Conservation (phyloP, 2,329 filamentous ascomycete genomes). For the Pezicula radicicola region DNA sequence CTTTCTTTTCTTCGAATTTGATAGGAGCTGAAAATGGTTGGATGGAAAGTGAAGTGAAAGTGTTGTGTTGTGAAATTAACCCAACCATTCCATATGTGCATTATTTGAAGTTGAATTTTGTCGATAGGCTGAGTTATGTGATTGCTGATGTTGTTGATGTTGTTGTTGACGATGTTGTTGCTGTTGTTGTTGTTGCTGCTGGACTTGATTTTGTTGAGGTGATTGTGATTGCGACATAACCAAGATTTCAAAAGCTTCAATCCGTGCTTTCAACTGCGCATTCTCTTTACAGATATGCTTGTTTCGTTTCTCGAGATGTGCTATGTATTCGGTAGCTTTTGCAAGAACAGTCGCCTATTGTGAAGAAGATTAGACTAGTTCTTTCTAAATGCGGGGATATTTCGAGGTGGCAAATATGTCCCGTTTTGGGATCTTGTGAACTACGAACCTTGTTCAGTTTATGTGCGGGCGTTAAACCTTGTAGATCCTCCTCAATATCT, state of each 20-base stretch:
- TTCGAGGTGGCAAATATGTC: too few relatives aligned
- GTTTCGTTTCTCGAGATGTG: constrained; percentile 87
- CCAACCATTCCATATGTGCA: too few relatives aligned
- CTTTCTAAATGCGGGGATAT: neutral
- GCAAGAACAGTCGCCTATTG: constrained; percentile 57
- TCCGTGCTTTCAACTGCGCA: constrained; percentile 68
- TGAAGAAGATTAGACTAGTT: neutral
- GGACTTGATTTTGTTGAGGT: constrained; percentile 7
- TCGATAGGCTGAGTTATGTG: too few relatives aligned
- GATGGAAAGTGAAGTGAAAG: too few relatives aligned
- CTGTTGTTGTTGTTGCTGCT: constrained; percentile 1
- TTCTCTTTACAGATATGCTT: constrained; percentile 81
- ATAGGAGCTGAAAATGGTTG: too few relatives aligned
- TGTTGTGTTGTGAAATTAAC: too few relatives aligned
- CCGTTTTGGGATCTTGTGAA: neutral
- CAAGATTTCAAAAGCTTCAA: constrained; percentile 76
- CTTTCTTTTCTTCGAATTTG: too few relatives aligned
- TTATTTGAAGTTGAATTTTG: too few relatives aligned
- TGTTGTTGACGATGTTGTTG: neutral
- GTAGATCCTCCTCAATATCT: constrained; percentile 51
- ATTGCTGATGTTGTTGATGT: neutral
- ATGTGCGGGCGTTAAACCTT: constrained; percentile 60
- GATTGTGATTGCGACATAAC: constrained; percentile 54
- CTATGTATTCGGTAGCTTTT: constrained; percentile 95
- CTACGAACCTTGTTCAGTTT: constrained; percentile 62